Evolutionary conservation across 1,284 basidiomycete species (phyloP), one percentile per base, ranked within the genome.

Genomic region (Volvariella volvacea): DNA sequence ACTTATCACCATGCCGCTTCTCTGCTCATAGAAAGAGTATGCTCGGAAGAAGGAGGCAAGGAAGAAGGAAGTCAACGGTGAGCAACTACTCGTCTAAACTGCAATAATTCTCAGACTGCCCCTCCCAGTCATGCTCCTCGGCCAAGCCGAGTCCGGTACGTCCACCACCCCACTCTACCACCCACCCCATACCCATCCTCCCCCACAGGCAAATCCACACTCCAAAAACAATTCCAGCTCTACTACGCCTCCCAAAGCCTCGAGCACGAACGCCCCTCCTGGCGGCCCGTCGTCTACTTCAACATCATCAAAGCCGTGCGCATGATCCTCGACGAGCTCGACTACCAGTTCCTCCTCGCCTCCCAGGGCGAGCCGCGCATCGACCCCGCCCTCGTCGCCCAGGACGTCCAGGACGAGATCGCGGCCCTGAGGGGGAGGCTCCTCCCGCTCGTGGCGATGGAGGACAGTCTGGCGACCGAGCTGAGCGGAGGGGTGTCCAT

Each of bases 191-290:
- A n/a, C n/a, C n/a, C n/a, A n/a, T n/a, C n/a, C n/a, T n/a, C n/a
- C n/a, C n/a, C n/a, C n/a, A n/a, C 45, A 72, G 85, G 85, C 41
- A 88, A 88, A 60, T 85, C 83, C 0, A 87, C 85, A 1, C 68
- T 88, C 6, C 83, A 83, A 55, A 88, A 87, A 53, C 83, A 89
- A 61, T 87, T 89, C 55, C 86, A 89, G 56, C 70, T 89, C 1
- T 81, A 80, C 61, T 87, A 88, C 54, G 78, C 84, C 2, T 80
- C 82, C 4, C 70, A 77, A 46, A 67, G 78, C 1, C 70, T 89
- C 38, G 83, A 89, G 47, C 62, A 67, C 45, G 82, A 85, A 61
- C 78, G 81, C 16, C 78, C 81, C 0, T 76, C 75, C 14, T 89
- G 87, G 86, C 73, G 77, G 20, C 82, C 84, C 2, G 79, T 88